Evolutionary conservation across 441 rosid species (phyloP).

Genomic region (Pelargonium exstipulatum): DNA sequence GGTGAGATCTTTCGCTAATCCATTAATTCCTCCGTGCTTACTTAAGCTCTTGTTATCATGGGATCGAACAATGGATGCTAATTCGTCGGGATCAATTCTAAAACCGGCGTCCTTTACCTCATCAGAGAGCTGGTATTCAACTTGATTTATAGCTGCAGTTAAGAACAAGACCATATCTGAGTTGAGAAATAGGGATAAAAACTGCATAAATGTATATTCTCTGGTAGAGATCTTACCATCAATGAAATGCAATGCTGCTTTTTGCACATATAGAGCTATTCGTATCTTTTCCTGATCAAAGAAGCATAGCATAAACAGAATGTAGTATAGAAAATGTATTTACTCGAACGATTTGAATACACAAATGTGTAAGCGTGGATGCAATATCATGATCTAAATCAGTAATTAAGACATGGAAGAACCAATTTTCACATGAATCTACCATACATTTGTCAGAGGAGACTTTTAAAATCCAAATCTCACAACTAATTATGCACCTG

Average conservation of each 20-base stretch:
- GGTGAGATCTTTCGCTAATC: conserved; percentile 32
- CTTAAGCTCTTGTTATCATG: conserved; percentile 38
- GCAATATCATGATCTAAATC: too few species aligned
- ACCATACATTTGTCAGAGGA: not conserved
- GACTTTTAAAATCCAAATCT: not conserved
- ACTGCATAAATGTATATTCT: not conserved
- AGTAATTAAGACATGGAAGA: not conserved
- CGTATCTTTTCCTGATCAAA: conserved; percentile 58
- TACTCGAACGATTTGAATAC: too few species aligned
- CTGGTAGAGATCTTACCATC: conserved; percentile 35
- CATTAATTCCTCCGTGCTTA: conserved; percentile 46
- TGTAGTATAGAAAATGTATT: not conserved
- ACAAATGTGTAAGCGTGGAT: too few species aligned
- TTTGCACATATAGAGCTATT: conserved; percentile 59
- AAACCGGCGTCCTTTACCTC: conserved; percentile 42
- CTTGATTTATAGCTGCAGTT: conserved; percentile 39
- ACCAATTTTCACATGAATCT: not conserved
- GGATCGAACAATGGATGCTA: conserved; percentile 40
- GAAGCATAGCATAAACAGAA: conserved; percentile 1
- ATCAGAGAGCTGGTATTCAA: conserved; percentile 35
- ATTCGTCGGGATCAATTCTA: conserved; percentile 45
- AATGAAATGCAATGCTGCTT: conserved; percentile 63
- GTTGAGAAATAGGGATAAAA: too few species aligned
- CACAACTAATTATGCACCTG: too few species aligned
- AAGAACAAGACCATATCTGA: not conserved